Base-by-base conservation (phyloP, 179 eudicot species). In the Amaranthus tricolor region DNA sequence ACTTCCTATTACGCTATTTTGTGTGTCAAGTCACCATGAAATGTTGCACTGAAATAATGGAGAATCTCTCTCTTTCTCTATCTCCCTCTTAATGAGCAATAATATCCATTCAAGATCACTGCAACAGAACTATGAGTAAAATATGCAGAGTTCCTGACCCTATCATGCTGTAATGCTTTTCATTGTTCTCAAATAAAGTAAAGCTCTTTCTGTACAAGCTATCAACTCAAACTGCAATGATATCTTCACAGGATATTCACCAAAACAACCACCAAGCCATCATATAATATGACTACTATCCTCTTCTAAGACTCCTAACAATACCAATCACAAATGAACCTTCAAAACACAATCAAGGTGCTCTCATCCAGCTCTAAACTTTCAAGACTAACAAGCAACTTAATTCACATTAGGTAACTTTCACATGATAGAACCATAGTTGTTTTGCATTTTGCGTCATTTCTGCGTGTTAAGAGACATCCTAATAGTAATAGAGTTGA, bases 341-440 rank as follows among this genome's bases (percentile, higher is more conserved):
- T 67, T 19, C 57, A 47, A 67, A 67, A 31, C 5, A 1, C 51
- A n/a, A 49, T 19, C 48, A 17, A 63, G 68, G 7, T 43, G 8
- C 68, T 14, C 51, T 63, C 56, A 66, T 16, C 68, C 21, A 66
- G 7, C 9, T 19, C 19, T n/a, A 10, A 14, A 13, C 52, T 66
- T 48, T 31, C 17, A 10, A 11, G 49, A 11, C 8, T 19, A 17
- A 66, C 17, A 24, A 17, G 31, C 56, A 21, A 0, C 24, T 6
- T 0, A 68, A 0, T 7, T 21, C 15, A 43, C 31, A 24, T 19
- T 17, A 40, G 45, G 58, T 68, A 51, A 19, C 17, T 68, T 67
- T 49, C 70, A 65, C 19, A 60, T 31, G 20, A 43, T 49, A 52
- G 12, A 51, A 19, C 16, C n/a, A 75, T 47, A 71, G 73, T 54